Percentiles rank a stretch among this genome's conserved stretches.
These are phyloP conservation scores for Vitis riparia DNA, from an alignment of 164 flowering plant species.

Conservation along the genomic window DNA sequence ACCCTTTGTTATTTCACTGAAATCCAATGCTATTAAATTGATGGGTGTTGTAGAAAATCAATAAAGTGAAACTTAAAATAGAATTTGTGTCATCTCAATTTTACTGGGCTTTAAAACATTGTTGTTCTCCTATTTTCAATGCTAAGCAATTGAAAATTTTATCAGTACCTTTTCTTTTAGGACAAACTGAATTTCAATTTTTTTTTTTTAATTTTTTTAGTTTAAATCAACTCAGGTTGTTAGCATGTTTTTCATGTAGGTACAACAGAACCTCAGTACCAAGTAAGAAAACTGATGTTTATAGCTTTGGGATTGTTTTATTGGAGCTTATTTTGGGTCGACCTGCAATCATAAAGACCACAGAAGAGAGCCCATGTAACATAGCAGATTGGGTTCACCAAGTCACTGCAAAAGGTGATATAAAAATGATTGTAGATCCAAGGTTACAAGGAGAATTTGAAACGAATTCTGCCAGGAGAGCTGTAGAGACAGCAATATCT, in stretches of 20 bases:
- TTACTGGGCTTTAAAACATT: no score
- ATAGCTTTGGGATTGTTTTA: conserved; percentile 53
- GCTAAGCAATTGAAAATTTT: no score
- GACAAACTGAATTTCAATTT: no score
- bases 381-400: conserved; percentile 32
- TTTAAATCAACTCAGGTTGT: background rate
- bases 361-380: conserved; percentile 14
- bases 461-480: conserved; percentile 36
- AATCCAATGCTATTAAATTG: no score
- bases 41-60: no score
- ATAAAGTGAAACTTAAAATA: no score
- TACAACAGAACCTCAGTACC: no score
- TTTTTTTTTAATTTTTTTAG: no score
- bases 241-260: conserved; percentile 29
- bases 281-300: conserved; percentile 47
- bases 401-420: conserved; percentile 34
- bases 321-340: conserved; percentile 45
- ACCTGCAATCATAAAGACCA: conserved; percentile 17
- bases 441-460: conserved; percentile 29
- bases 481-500: conserved; percentile 39
- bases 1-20: background rate
- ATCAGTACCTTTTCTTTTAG: no score
- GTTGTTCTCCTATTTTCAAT: no score
- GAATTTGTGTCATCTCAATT: no score
- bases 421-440: conserved; percentile 33